Evolutionary conservation across 1,284 basidiomycete species (phyloP), one percentile per base, ranked within the genome.

Genomic region (Agaricales sp.): DNA sequence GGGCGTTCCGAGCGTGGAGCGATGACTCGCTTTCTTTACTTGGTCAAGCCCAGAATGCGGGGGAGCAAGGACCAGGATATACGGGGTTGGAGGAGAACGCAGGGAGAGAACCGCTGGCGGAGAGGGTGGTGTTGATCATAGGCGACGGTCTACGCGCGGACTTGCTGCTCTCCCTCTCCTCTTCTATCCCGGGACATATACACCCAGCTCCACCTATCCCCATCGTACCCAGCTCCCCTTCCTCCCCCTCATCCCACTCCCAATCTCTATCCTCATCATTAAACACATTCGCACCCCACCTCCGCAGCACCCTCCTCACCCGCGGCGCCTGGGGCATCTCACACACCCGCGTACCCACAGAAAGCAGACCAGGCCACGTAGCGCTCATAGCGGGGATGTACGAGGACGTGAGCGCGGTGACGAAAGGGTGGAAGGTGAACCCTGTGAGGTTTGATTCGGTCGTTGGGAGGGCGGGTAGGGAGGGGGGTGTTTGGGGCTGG

Each of bases 371-470:
- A 1, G 92, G 91, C 4, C 92, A 89, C 62, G 90, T 94, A 23
- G 91, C 91, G 22, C 77, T 94, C 52, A 92, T 94, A 56, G 92
- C 85, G 78, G 90, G 90, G 4, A 92, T 93, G 87, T 93, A 94
- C 61, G 92, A 94, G 63, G 90, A 94, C 58, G 89, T 92, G 3
- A 90, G 87, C 3, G 91, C 90, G 12, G 91, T 94, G 23, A 92
- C 85, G 54, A 87, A 84, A 83, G 90, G 89, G 49, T 92, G 89
- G 89, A 92, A 92, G 70, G 77, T 80, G 3, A 94, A 94, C 65
- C 92, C 91, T 22, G 86, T 87, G 25, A 78, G 89, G 52, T 94
- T 94, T 60, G 91, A 94, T 63, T 92, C 90, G 1, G 79, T 93
- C 2, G 86, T 94, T 62, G 94, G 94, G 57, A 86, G 83, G 60